A percentile compares a stretch with the other conserved stretches of the same genome.
These are phyloP conservation scores for Extremus antarcticus DNA, from an alignment of 495 filamentous ascomycete species.

Conservation along the genomic window DNA sequence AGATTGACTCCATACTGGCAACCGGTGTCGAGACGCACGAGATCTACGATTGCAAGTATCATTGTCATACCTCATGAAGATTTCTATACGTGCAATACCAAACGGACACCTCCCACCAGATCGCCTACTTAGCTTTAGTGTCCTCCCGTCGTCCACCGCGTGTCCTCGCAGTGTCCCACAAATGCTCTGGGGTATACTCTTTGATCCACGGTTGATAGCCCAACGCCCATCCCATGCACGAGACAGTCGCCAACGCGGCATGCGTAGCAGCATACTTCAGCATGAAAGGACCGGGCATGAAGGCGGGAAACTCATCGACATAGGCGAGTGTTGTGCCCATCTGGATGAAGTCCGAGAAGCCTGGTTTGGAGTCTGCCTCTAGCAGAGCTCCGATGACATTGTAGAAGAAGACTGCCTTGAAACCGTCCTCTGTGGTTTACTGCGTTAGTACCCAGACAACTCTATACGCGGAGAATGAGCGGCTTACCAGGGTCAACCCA, in stretches of 20 bases:
- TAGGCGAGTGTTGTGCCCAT: neutral
- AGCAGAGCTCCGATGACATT: neutral
- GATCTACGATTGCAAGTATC: no score
- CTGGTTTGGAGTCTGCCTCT: neutral
- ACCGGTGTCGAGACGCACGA: no score
- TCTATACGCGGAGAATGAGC: no score
- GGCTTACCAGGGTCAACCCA: neutral
- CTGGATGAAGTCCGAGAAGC: neutral
- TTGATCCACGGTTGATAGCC: neutral
- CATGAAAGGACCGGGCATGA: neutral
- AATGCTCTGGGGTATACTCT: slow-evolving; percentile 1
- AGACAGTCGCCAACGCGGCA: neutral
- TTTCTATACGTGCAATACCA: no score
- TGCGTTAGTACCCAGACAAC: no score
- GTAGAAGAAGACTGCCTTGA: slow-evolving; percentile 1
- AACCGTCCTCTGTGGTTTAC: neutral
- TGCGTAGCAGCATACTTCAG: slow-evolving; percentile 1
- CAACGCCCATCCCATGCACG: neutral
- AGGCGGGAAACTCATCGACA: neutral
- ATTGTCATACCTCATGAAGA: no score
- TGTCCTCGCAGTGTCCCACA: neutral
- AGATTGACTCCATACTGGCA: no score
- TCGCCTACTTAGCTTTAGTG: neutral
- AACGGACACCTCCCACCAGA: no score
- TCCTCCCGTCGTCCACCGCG: neutral